Evolutionary conservation across 805 yeast genomes (phyloP).

Genomic region (Candida cerambycidarum): DNA sequence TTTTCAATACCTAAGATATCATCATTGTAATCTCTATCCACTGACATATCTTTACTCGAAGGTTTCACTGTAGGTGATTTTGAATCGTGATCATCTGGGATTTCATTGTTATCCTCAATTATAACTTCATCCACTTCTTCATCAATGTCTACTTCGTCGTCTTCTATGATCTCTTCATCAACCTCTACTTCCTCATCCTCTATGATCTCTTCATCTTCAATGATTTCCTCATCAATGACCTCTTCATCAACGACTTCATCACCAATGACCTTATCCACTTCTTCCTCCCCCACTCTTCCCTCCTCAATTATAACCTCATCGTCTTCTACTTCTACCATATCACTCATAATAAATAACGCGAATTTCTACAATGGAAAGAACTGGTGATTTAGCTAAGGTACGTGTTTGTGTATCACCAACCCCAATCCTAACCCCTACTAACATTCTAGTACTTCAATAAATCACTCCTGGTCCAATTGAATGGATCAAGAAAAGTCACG

Average conservation of each 20-base stretch:
- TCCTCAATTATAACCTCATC: background rate
- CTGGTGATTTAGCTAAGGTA: conserved; percentile 5
- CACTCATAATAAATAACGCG: conserved; percentile 4
- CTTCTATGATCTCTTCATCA: no score
- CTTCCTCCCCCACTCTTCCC: background rate
- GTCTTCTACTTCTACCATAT: background rate
- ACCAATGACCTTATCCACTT: background rate
- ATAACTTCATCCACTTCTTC: no score
- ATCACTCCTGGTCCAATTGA: conserved; percentile 68
- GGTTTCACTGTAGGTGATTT: no score
- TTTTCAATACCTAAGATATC: conserved; percentile 2
- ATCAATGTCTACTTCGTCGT: no score
- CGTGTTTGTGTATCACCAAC: background rate
- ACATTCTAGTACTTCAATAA: conserved; percentile 69
- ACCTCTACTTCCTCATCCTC: background rate
- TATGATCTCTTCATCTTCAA: background rate
- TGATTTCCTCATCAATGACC: background rate
- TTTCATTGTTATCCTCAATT: no score
- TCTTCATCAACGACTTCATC: background rate
- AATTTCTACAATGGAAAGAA: conserved; percentile 5
- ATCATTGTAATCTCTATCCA: background rate
- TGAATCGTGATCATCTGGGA: no score
- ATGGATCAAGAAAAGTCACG: conserved; percentile 74
- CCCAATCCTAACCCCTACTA: conserved; percentile 13
- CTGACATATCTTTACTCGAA: no score